phyloP scores from a whole-genome alignment of 2,329 filamentous ascomycete species.

The Elsinoe batatas region DNA sequence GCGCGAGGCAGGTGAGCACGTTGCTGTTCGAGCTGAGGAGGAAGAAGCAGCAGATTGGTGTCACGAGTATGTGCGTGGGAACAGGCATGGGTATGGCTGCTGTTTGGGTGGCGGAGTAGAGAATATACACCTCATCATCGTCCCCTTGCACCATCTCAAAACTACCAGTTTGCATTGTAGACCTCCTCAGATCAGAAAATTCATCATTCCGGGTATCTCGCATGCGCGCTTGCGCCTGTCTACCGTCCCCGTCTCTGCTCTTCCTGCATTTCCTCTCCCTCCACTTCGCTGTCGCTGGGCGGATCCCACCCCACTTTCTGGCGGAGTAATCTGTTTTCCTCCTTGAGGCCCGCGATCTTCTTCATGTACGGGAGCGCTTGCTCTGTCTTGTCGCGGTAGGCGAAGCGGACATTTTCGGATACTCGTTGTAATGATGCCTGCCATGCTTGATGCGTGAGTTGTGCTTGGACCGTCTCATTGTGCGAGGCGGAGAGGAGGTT shows the following conservation, averaged over 20 bases:
- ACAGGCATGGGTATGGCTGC: constrained; percentile 93
- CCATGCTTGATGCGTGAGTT: constrained; percentile 41
- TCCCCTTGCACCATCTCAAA: too few species aligned
- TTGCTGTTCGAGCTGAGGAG: constrained; percentile 81
- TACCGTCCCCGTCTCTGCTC: not conserved
- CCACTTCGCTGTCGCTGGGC: constrained; percentile 24
- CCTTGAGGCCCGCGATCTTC: constrained; percentile 34
- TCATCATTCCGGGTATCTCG: not conserved
- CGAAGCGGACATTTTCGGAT: constrained; percentile 32
- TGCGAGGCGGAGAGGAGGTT: constrained; percentile 34
- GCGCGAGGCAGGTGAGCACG: constrained; percentile 86
- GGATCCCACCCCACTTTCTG: constrained; percentile 38
- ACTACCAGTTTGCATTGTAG: not conserved
- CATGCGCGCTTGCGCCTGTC: not conserved
- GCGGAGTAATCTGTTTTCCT: constrained; percentile 40
- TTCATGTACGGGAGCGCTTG: constrained; percentile 27
- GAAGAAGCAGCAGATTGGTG: constrained; percentile 73
- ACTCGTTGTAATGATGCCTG: constrained; percentile 37
- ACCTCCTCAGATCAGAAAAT: not conserved
- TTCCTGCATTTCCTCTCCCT: constrained; percentile 30
- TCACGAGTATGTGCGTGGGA: constrained; percentile 93
- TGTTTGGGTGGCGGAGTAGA: constrained; percentile 86
- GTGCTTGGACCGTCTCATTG: constrained; percentile 35
- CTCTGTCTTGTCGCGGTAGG: constrained; percentile 31
- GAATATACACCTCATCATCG: not conserved